These are phyloP conservation scores for Hypoxylon sp. DNA, from an alignment of 2,329 filamentous ascomycete genomes.

Conservation along the genomic window DNA sequence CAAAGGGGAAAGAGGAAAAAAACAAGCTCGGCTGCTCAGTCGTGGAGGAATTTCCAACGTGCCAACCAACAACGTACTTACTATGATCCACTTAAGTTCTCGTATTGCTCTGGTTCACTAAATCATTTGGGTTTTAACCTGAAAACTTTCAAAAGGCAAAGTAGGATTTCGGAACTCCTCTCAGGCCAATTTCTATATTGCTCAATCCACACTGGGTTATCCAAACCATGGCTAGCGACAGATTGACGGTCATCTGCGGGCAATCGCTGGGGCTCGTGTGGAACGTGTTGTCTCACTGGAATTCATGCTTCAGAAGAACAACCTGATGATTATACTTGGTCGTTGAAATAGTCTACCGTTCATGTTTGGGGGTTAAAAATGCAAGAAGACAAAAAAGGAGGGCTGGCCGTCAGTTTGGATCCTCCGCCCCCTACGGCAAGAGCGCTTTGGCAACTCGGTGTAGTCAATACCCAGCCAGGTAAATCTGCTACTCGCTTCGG, in stretches of 20 bases:
- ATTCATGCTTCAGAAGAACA: background rate
- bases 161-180: background rate
- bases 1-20: background rate
- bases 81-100: constrained; percentile 2
- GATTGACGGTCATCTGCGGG: constrained; percentile 20
- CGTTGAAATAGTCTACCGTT: background rate
- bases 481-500: background rate
- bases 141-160: background rate
- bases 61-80: constrained; percentile 1
- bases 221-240: constrained; percentile 7
- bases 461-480: background rate
- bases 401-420: background rate
- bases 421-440: background rate
- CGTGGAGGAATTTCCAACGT: background rate
- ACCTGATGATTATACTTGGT: background rate
- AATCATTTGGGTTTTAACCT: background rate
- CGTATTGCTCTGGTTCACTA: constrained; percentile 13
- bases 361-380: background rate
- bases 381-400: background rate
- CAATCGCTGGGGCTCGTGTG: background rate
- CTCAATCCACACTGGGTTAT: constrained; percentile 3
- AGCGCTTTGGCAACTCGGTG: background rate
- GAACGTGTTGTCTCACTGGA: background rate
- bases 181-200: background rate
- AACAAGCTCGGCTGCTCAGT: background rate